Evolutionary conservation across 2,329 filamentous ascomycete genomes (phyloP), one percentile per base, ranked within the genome.

Genomic region (Aspergillus chevalieri): DNA sequence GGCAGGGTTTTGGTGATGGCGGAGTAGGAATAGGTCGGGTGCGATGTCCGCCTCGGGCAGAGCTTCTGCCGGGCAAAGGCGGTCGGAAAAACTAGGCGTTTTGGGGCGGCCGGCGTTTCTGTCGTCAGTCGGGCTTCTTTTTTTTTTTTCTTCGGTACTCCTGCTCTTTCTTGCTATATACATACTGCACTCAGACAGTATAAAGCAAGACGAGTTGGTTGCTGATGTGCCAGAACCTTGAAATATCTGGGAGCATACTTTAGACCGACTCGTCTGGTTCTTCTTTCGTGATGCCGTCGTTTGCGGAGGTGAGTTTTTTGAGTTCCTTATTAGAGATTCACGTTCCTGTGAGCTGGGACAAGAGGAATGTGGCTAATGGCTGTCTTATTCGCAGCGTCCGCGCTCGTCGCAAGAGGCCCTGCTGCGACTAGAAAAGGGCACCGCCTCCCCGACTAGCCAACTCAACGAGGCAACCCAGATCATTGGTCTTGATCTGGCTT

Each of bases 371-470:
- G 17, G 15, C 28, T 44, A n/a, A 19, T 46, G 26, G 30, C 42
- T 47, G 28, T 54, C 17, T 41, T 52, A 38, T 50, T 47, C 48
- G 52, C 54, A 72, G 70, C 64, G 61, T 58, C 60, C 66, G 52
- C 61, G 63, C 56, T 65, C 68, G 50, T 69, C 69, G 59, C 70
- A 73, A 63, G 67, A 72, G 60, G 69, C 71, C 55, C 61, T 74
- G 44, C 64, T 73, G 57, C 66, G 66, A 50, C 68, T 76, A 43
- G 73, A 76, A 57, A 73, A 70, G 61, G 66, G 69, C 51, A 69
- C 63, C 45, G 66, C 62, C 41, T 62, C 63, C n/a, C 65, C 68
- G 19, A 61, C 61, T n/a, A 61, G 60, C 19, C 68, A 74, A 50
- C 58, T 75, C 43, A 60, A 65, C 46, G 65, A 73, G 48, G 73